Conservation (phyloP, 306 rosid species). For the Chamaecrista fasciculata region DNA sequence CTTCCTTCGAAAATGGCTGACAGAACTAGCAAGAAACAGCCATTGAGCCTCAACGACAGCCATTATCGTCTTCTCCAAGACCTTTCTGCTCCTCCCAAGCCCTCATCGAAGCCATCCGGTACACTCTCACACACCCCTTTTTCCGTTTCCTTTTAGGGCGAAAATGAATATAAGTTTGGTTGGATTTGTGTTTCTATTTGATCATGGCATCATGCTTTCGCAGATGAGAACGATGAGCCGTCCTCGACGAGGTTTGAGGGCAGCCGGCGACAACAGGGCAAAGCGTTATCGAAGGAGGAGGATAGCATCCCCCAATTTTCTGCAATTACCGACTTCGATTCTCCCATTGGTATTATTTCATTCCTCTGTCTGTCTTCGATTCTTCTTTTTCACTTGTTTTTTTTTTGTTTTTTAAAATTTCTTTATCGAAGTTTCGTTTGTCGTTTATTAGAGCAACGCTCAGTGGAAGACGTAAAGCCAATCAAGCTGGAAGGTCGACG, state of each 20-base stretch:
- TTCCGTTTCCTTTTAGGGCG: neutral
- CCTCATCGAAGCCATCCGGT: constrained; percentile 32
- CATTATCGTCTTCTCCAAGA: constrained; percentile 84
- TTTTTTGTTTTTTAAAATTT: no score
- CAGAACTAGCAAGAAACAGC: constrained; percentile 43
- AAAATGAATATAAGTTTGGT: neutral
- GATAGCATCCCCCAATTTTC: constrained; percentile 47
- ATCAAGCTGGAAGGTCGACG: constrained; percentile 24
- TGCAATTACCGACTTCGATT: constrained; percentile 52
- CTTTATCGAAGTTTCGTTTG: neutral
- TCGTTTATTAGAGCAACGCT: constrained; percentile 26
- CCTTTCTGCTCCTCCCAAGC: constrained; percentile 66
- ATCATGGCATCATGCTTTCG: no score
- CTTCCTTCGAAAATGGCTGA: constrained; percentile 46
- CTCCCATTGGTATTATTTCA: constrained; percentile 39
- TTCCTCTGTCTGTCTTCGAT: neutral
- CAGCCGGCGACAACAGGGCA: neutral
- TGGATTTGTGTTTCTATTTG: neutral
- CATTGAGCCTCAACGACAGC: constrained; percentile 75
- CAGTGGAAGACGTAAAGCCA: constrained; percentile 27
- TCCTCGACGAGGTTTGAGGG: neutral
- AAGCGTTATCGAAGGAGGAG: constrained; percentile 2
- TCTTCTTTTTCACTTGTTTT: neutral
- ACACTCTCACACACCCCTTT: neutral
- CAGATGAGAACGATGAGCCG: constrained; percentile 19